These are phyloP conservation scores for Haplosporangium sp. DNA, from an alignment of 371 early-diverging fungal species.

Conservation along the genomic window DNA sequence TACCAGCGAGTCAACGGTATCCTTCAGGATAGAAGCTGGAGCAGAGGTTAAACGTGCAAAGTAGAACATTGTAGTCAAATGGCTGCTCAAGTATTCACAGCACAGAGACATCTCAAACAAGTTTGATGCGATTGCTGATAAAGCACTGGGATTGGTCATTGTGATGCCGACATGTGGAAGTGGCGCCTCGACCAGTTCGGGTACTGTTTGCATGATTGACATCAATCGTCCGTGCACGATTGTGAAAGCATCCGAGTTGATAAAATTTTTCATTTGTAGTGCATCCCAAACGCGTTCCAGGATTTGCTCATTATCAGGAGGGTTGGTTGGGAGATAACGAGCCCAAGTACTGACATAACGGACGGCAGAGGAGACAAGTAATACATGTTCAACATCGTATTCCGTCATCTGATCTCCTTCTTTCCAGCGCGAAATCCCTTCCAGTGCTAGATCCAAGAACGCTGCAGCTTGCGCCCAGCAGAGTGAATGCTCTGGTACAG, in stretches of 20 bases:
- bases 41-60: slow-evolving; percentile 38
- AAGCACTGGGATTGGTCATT: slow-evolving; percentile 31
- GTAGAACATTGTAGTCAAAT: slow-evolving; percentile 43
- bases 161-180: slow-evolving; percentile 39
- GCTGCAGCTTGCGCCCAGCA: slow-evolving; percentile 70
- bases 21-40: slow-evolving; percentile 19
- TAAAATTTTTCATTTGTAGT: slow-evolving; percentile 17
- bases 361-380: slow-evolving; percentile 54
- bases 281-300: slow-evolving; percentile 45
- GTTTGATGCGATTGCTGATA: slow-evolving; percentile 25
- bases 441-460: slow-evolving; percentile 49
- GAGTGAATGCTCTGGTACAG: slow-evolving; percentile 66
- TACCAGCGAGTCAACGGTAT: slow-evolving; percentile 32
- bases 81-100: slow-evolving; percentile 41
- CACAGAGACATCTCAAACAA: slow-evolving; percentile 40
- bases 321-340: slow-evolving; percentile 51
- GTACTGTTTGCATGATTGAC: slow-evolving; percentile 7
- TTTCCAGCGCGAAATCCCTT: slow-evolving; percentile 32
- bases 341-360: slow-evolving; percentile 67
- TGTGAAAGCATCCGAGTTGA: slow-evolving; percentile 23
- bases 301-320: slow-evolving; percentile 35
- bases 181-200: slow-evolving; percentile 9
- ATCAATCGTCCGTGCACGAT: slow-evolving; percentile 15
- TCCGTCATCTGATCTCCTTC: not conserved
- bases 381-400: slow-evolving; percentile 17